Conservation (phyloP, 2,329 filamentous ascomycete genomes). For the Teratosphaeriaceae sp. region DNA sequence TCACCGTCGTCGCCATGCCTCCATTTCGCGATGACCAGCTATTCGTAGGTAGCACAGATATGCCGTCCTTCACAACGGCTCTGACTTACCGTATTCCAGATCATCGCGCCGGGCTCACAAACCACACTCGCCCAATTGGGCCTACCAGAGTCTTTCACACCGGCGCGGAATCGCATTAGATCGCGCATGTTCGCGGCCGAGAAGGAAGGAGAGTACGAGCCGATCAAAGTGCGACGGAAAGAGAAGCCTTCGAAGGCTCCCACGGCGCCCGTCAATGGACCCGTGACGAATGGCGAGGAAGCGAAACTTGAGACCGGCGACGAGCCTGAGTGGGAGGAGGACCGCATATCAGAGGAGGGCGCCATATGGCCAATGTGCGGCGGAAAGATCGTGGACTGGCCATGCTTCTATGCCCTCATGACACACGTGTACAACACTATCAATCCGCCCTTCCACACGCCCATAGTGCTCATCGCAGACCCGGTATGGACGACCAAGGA, state of each 20-base stretch:
- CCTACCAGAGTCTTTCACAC: slow-evolving; percentile 82
- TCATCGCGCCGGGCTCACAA: slow-evolving; percentile 78
- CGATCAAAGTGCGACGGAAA: slow-evolving; percentile 64
- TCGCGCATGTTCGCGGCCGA: slow-evolving; percentile 87
- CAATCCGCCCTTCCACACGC: slow-evolving; percentile 88
- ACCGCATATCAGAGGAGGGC: slow-evolving; percentile 78
- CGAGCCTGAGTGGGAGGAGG: slow-evolving; percentile 72
- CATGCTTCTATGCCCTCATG: slow-evolving; percentile 86
- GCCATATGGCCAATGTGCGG: slow-evolving; percentile 80
- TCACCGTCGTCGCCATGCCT: slow-evolving; percentile 18
- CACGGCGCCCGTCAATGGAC: slow-evolving; percentile 5
- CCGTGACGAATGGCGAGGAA: slow-evolving; percentile 22
- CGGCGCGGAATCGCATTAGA: slow-evolving; percentile 75
- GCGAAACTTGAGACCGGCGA: slow-evolving; percentile 45
- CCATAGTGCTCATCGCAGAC: slow-evolving; percentile 82
- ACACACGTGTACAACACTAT: slow-evolving; percentile 86
- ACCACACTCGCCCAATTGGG: slow-evolving; percentile 88
- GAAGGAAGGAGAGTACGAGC: slow-evolving; percentile 73
- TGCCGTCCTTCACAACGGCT: background rate
- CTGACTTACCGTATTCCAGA: slow-evolving; percentile 18
- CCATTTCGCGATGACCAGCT: slow-evolving; percentile 31
- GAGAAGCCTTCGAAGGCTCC: slow-evolving; percentile 17
- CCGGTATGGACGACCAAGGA: slow-evolving; percentile 87
- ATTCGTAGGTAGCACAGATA: slow-evolving; percentile 16
- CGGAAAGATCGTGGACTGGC: slow-evolving; percentile 83